Base-by-base conservation (phyloP, 371 early-diverging fungal species). In the Mortierella sp. region DNA sequence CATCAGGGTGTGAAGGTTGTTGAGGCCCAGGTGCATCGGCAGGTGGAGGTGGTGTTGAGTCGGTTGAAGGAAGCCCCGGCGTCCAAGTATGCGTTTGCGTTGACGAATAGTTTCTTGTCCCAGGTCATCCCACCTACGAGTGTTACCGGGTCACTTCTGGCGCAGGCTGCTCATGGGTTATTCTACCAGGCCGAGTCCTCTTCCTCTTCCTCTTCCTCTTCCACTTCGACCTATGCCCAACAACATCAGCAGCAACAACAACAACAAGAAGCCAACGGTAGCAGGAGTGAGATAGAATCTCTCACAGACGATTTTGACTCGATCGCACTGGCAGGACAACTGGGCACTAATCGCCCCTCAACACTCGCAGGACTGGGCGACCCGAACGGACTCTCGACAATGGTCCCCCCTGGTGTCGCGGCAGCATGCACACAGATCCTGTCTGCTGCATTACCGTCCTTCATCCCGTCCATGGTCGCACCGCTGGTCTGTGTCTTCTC, bases 31-130 rank as follows among this genome's bases (percentile, higher is more conserved):
- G 80, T 83, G 16, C 83, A 83, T 49, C 76, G 76, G 14, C 80
- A 83, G 32, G 83, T 83, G 10, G 80, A 80, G 41, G 75, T 83
- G 80, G 83, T 83, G 43, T 35, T 79, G 56, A 83, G 83, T 74
- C 80, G 80, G 29, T 74, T 83, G 16, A 83, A 83, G 70, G 80
- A 77, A 16, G 80, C 76, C 0, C 83, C 79, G 3, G 83, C 76
- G 6, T 79, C 79, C 14, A 75, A 71, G 24, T 83, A 83, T 72
- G 83, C 83, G 44, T 83, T 83, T 75, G 83, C 83, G n/a, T 35
- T 83, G 44, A 83, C 78, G 27, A 75, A 83, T 35, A 83, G 75
- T 29, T 83, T 83, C 44, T 72, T 83, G 55, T 29, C 78, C 38
- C 78, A 78, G 21, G 51, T 51, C 46, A 75, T 83, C 21, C 83